A percentile compares a stretch with the other conserved stretches of the same genome.
phyloP scores from a whole-genome alignment of 768 basidiomycete genomes.

The Grammothele lineata region DNA sequence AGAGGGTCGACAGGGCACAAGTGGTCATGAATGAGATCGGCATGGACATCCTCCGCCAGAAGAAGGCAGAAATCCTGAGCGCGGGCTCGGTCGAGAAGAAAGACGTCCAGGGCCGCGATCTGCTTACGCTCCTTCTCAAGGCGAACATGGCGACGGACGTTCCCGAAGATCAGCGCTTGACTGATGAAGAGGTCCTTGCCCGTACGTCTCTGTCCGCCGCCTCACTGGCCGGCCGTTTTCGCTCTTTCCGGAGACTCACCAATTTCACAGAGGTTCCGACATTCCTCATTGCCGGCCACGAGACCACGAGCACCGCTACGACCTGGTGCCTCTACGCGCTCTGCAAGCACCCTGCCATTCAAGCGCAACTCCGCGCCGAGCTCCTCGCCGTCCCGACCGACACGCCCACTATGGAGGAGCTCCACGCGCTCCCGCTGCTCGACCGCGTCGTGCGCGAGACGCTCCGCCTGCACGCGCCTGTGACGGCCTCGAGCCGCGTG shows the following conservation, averaged over 20 bases:
- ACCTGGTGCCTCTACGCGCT: constrained; percentile 36
- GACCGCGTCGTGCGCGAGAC: constrained; percentile 61
- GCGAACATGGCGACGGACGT: constrained; percentile 65
- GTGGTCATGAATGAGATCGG: constrained; percentile 25
- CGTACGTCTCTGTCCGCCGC: constrained; percentile 33
- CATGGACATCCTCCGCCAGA: constrained; percentile 23
- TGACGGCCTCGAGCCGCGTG: constrained; percentile 45
- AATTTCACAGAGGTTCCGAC: constrained; percentile 20
- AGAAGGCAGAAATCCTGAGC: constrained; percentile 15
- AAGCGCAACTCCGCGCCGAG: constrained; percentile 37
- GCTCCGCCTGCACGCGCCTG: constrained; percentile 51
- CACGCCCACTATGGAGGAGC: constrained; percentile 61
- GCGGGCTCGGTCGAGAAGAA: constrained; percentile 29
- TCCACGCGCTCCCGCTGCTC: constrained; percentile 65
- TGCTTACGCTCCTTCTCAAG: constrained; percentile 55
- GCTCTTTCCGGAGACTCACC: no score
- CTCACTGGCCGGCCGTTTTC: no score
- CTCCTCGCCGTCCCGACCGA: constrained; percentile 36
- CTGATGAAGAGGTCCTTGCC: constrained; percentile 57
- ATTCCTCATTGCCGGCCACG: constrained; percentile 35
- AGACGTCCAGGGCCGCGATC: constrained; percentile 40
- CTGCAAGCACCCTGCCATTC: constrained; percentile 32
- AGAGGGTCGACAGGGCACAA: constrained; percentile 4
- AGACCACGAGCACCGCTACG: constrained; percentile 37
- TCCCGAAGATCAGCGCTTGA: constrained; percentile 48